Conservation (phyloP, 1,284 basidiomycete species). For the Cryptococcus wingfieldii region DNA sequence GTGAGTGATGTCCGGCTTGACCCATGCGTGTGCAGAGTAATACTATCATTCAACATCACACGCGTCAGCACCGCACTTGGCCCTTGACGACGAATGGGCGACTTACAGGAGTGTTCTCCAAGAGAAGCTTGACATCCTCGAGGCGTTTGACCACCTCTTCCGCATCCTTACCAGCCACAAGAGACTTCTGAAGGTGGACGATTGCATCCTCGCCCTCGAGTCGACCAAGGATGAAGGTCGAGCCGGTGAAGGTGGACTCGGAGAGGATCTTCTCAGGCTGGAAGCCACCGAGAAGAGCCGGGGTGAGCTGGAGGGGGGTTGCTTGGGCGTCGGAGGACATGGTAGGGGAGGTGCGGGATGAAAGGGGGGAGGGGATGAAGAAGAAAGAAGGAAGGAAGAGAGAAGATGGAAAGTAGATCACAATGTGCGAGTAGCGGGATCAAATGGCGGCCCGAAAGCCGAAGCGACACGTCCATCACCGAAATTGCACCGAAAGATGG, state of each 20-base stretch:
- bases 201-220: conserved; percentile 52
- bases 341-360: no score
- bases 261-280: conserved; percentile 7
- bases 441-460: no score
- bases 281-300: conserved; percentile 3
- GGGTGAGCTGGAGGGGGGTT: not conserved
- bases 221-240: conserved; percentile 53
- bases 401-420: no score
- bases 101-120: conserved; percentile 40
- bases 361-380: no score
- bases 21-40: conserved; percentile 43
- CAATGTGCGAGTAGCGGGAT: no score
- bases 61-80: not conserved
- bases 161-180: conserved; percentile 49
- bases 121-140: conserved; percentile 21
- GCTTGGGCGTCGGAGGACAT: no score
- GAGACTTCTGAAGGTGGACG: conserved; percentile 59
- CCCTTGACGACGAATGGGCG: conserved; percentile 24
- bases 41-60: conserved; percentile 29
- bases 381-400: no score
- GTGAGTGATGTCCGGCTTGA: conserved; percentile 6
- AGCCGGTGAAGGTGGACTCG: conserved; percentile 41
- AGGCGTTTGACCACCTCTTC: conserved; percentile 23
- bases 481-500: no score
- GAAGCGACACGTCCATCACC: no score